Evolutionary conservation across 805 yeast genomes (phyloP).

Genomic region (Candida peoriensis): DNA sequence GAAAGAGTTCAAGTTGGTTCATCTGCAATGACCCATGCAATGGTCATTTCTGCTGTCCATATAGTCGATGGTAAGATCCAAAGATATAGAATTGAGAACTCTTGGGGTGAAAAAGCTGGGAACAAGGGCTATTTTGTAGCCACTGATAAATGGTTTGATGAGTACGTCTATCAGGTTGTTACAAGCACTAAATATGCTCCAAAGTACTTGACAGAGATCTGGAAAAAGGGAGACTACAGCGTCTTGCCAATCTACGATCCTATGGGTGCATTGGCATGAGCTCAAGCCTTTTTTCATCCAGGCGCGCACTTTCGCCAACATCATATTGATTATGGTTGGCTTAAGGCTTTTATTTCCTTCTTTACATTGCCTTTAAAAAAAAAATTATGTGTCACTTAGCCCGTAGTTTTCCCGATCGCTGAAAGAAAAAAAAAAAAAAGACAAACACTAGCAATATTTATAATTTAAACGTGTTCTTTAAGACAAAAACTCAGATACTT

Average conservation of each 20-base stretch:
- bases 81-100: conserved; percentile 68
- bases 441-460: too few species aligned
- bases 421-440: too few species aligned
- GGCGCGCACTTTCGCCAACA: too few species aligned
- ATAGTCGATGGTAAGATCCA: conserved; percentile 59
- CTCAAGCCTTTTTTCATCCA: too few species aligned
- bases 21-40: conserved; percentile 83
- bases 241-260: conserved; percentile 71
- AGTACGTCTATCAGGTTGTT: conserved; percentile 66
- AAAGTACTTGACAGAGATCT: conserved; percentile 31
- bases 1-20: conserved; percentile 64
- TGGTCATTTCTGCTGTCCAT: conserved; percentile 79
- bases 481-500: too few species aligned
- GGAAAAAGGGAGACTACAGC: conserved; percentile 42
- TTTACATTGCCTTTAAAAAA: too few species aligned
- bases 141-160: conserved; percentile 67
- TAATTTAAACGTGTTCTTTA: too few species aligned
- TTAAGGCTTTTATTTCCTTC: too few species aligned
- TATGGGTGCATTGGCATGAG: conserved; percentile 60
- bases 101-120: conserved; percentile 67
- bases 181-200: conserved; percentile 45
- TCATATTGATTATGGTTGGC: too few species aligned
- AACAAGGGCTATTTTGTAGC: conserved; percentile 61
- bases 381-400: too few species aligned
- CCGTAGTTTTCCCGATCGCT: too few species aligned